phyloP scores from a whole-genome alignment of 164 flowering plant species.

The Tinospora cordifolia region DNA sequence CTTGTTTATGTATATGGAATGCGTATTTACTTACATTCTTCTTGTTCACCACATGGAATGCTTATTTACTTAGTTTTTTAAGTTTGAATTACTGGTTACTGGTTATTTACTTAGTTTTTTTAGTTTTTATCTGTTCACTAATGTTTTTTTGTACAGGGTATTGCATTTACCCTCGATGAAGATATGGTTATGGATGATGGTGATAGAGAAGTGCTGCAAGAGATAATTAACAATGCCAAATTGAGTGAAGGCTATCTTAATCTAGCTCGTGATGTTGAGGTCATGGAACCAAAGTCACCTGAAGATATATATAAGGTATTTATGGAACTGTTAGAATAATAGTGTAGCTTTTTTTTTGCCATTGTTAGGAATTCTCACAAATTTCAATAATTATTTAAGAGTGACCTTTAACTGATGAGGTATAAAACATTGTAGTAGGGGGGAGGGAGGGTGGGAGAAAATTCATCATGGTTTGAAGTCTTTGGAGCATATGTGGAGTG shows the following conservation, averaged over 20 bases:
- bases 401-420: too few relatives aligned
- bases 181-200: constrained; percentile 59
- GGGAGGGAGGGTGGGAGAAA: too few relatives aligned
- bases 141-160: constrained; percentile 41
- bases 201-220: constrained; percentile 68
- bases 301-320: constrained; percentile 92
- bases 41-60: too few relatives aligned
- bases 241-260: constrained; percentile 92
- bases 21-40: too few relatives aligned
- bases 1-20: too few relatives aligned
- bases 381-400: too few relatives aligned
- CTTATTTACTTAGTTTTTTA: not conserved
- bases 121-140: not conserved
- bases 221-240: constrained; percentile 63
- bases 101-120: not conserved
- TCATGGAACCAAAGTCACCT: constrained; percentile 97
- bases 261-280: constrained; percentile 98
- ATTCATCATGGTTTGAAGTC: too few relatives aligned
- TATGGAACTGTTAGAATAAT: not conserved
- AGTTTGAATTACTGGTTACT: not conserved
- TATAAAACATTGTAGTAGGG: too few relatives aligned
- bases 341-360: too few relatives aligned
- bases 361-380: too few relatives aligned
- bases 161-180: constrained; percentile 64
- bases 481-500: too few relatives aligned